phyloP scores from a whole-genome alignment of 1,284 basidiomycete genomes.

The Leccinum solheimii region DNA sequence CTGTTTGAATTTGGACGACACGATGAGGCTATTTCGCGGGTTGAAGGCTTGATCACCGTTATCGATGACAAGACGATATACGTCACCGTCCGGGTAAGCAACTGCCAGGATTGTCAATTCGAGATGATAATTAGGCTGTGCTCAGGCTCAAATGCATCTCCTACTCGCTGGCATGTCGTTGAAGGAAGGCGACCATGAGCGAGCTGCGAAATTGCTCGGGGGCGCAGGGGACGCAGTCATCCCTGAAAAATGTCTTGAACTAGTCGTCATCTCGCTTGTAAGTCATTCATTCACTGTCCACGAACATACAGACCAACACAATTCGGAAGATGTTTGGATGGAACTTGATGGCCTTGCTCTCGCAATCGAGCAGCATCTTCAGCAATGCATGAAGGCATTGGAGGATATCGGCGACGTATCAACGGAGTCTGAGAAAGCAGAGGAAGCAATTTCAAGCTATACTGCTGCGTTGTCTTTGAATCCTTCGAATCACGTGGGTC shows the following conservation, averaged over 20 bases:
- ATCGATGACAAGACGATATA: not conserved
- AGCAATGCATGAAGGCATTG: not conserved
- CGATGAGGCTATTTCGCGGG: no score
- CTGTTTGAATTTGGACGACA: no score
- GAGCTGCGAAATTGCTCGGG: not conserved
- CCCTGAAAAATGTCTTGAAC: not conserved
- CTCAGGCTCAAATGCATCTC: not conserved
- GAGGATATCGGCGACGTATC: not conserved
- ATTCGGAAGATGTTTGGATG: conserved; percentile 6
- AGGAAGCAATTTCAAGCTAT: not conserved
- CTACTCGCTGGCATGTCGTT: not conserved
- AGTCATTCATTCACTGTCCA: not conserved
- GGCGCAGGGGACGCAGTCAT: not conserved
- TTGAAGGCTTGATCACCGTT: no score
- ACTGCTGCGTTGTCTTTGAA: conserved; percentile 2
- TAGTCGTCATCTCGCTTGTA: conserved; percentile 6
- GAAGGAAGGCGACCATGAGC: not conserved
- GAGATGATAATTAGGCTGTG: not conserved
- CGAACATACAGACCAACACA: not conserved
- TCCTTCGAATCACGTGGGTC: not conserved
- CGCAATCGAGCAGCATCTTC: not conserved
- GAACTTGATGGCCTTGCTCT: not conserved
- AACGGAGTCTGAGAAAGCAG: not conserved
- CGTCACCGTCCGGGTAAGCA: not conserved
- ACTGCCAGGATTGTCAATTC: not conserved